Base-by-base conservation (phyloP, 2,329 filamentous ascomycete genomes). In the Gnomoniopsis sp. region DNA sequence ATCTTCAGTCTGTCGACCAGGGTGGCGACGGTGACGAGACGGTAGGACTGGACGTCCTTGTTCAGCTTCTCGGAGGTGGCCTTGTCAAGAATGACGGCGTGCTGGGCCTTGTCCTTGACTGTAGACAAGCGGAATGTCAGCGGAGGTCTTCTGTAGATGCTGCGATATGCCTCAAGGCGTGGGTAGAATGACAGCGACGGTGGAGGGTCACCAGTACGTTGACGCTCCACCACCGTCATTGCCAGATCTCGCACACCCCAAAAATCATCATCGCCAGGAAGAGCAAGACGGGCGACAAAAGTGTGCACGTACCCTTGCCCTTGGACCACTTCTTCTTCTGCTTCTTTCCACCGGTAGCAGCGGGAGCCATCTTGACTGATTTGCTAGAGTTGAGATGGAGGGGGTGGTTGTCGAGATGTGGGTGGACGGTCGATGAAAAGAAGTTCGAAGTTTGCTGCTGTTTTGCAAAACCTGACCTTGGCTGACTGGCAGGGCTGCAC, bases 51-150 rank as follows among this genome's bases (percentile, higher is more conserved):
- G 73, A 99, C 96, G 87, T 99, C 95, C 87, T 99, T 99, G 87
- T 96, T 90, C 79, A 99, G 92, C 86, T 96, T 96, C 83, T 99
- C 95, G 70, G 89, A 90, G 76, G 89, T 96, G 81, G 84, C 77
- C 88, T 99, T 99, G 86, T 99, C 95, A 82, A 99, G 91, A 76
- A 98, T 86, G 81, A 99, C 95, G 80, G 90, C 91, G 88, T 99
- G 95, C 80, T 98, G 90, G 82, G 95, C 93, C 93, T 99, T 99
- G 88, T 99, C 95, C 95, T 99, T 99, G 86, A 99, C 95, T 73
- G 64, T 62, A 46, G 56, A 60, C 41, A 44, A 49, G 23, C 23
- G 43, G 23, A 43, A 22, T 17, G 52, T 47, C 38, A 58, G 56
- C 36, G 44, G 36, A 43, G 21, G 36, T 34, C 23, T 26, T 47